Base-by-base conservation (phyloP, 345 rosid genomes). In the Linum lewisii region DNA sequence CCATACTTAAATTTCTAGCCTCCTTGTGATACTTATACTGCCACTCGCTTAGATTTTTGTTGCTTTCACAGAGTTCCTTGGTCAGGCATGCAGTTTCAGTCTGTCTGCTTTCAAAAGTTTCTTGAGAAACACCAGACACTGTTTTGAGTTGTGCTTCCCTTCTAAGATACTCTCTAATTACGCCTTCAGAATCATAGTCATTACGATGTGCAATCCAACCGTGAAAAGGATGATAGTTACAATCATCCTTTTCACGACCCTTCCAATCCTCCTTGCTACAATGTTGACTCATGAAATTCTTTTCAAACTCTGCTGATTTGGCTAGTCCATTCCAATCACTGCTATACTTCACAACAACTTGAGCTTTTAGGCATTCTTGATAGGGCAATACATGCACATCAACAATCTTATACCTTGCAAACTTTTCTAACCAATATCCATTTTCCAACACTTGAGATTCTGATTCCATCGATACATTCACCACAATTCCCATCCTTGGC, bases 171-270 rank as follows among this genome's bases (percentile, higher is more conserved):
- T 83, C 81, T 42, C 96, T 93, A 3, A 92, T 54, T n/a, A 78
- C 79, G 18, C 90, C 95, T 47, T 64, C 64, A n/a, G 78, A 69
- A 47, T 74, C 23, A 56, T 73, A 73, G 63, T 92, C 98, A 52
- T 83, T 89, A 1, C 78, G 79, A 23, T 86, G 88, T 6, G 95
- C 98, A 74, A 77, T 69, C 98, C 98, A 92, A 2, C 87, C 96
- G 67, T 79, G n/a, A 92, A 22, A 70, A 69, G 34, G 59, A 66
- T 14, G 77, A n/a, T n/a, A 57, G 32, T 64, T 82, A 38, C 78
- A 80, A 44, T 58, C 26, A 5, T 26, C 32, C 32, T 59, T 42
- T 51, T 64, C 73, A 60, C 47, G 66, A n/a, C 52, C 78, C 14
- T 34, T 63, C 97, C 95, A 88, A 23, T 83, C 79, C 64, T 63